These are phyloP conservation scores for Clitoria ternatea DNA, from an alignment of 306 rosid genomes.

Conservation along the genomic window DNA sequence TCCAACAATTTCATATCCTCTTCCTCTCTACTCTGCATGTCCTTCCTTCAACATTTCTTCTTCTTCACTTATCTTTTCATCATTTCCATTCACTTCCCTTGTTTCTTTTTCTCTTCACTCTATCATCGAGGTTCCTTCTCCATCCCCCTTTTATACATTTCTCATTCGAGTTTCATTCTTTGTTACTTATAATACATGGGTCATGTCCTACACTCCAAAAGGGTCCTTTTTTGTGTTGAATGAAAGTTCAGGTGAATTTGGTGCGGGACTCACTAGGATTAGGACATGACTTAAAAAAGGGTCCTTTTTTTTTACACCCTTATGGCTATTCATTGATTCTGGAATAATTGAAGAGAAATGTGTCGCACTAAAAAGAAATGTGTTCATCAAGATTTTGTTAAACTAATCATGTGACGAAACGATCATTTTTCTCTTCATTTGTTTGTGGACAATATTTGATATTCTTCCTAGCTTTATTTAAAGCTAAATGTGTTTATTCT, in stretches of 20 bases:
- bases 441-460: constrained; percentile 1
- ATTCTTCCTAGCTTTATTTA: too few species aligned
- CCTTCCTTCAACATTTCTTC: not conserved
- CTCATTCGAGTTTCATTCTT: too few species aligned
- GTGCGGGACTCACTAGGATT: too few species aligned
- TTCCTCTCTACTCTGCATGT: not conserved
- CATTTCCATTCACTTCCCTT: not conserved
- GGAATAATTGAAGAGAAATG: constrained; percentile 27
- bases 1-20: constrained; percentile 21
- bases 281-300: not conserved
- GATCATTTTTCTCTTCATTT: not conserved
- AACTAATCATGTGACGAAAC: not conserved
- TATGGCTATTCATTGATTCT: constrained; percentile 8
- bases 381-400: not conserved
- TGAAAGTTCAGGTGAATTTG: too few species aligned
- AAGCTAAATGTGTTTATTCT: not conserved
- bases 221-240: not conserved
- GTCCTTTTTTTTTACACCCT: not conserved
- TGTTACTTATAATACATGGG: too few species aligned
- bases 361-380: not conserved
- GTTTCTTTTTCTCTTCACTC: not conserved
- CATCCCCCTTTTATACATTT: too few species aligned
- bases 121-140: constrained; percentile 20
- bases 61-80: constrained; percentile 14
- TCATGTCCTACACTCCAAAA: too few species aligned